Percentiles rank a stretch among this genome's conserved stretches.
These are phyloP conservation scores for Suhomyces xylopsoci DNA, from an alignment of 805 yeast species.

Conservation along the genomic window DNA sequence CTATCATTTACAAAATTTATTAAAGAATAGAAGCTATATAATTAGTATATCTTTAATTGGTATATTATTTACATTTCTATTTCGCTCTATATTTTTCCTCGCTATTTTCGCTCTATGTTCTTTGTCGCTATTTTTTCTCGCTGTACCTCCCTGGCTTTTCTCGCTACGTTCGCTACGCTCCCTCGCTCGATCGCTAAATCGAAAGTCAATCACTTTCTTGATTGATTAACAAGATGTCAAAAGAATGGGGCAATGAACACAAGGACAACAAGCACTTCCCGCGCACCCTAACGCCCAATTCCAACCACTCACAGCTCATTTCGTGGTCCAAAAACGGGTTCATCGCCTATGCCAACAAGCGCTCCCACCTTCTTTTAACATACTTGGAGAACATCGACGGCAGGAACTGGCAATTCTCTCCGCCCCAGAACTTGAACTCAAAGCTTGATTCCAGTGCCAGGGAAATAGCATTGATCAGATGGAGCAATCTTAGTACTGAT, in stretches of 20 bases:
- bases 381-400: constrained; percentile 77
- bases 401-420: constrained; percentile 70
- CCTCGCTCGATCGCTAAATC: not conserved
- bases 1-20: no score
- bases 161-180: not conserved
- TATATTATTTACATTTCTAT: not conserved
- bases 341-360: constrained; percentile 59
- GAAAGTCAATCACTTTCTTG: no score
- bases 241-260: not conserved
- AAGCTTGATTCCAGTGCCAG: constrained; percentile 23
- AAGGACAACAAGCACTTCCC: not conserved
- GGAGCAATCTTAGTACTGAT: constrained; percentile 81
- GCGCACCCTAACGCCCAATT: not conserved
- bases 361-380: constrained; percentile 51
- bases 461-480: constrained; percentile 48
- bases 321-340: constrained; percentile 87
- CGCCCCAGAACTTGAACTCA: constrained; percentile 40
- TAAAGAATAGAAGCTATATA: no score
- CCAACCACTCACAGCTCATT: constrained; percentile 22
- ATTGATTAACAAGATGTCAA: not conserved
- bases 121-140: not conserved
- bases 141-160: not conserved
- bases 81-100: not conserved
- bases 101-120: no score
- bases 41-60: no score